Conservation (phyloP, 2,329 filamentous ascomycete species). For the Byssoonygena ceratinophila region DNA sequence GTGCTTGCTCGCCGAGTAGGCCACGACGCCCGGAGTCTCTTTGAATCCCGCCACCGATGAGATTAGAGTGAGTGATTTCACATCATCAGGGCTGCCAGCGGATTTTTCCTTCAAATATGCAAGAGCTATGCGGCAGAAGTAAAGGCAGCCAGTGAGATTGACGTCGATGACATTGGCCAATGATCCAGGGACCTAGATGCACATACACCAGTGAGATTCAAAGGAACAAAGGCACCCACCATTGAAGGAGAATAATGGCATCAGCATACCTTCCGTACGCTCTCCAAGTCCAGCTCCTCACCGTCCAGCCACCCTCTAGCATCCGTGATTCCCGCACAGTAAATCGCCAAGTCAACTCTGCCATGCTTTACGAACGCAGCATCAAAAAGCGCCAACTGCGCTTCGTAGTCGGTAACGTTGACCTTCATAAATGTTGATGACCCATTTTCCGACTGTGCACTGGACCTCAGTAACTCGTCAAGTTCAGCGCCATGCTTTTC, state of each 20-base stretch:
- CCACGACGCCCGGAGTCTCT: constrained; percentile 38
- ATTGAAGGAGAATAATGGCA: not conserved
- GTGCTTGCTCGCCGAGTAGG: constrained; percentile 43
- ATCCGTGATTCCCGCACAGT: constrained; percentile 40
- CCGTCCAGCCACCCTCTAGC: constrained; percentile 39
- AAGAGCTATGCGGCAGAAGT: constrained; percentile 41
- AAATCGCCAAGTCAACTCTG: constrained; percentile 41
- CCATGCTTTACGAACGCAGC: constrained; percentile 37
- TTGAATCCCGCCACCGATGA: constrained; percentile 42
- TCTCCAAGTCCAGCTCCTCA: constrained; percentile 32
- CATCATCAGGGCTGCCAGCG: constrained; percentile 16
- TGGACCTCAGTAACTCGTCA: constrained; percentile 15
- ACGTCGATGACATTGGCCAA: constrained; percentile 37
- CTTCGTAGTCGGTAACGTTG: constrained; percentile 40
- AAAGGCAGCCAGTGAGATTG: constrained; percentile 40
- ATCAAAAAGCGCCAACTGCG: constrained; percentile 40
- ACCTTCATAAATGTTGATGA: constrained; percentile 32
- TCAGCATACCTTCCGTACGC: constrained; percentile 31
- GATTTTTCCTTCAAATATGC: constrained; percentile 35
- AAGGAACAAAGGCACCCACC: not conserved
- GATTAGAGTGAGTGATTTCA: constrained; percentile 37
- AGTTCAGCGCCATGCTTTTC: constrained; percentile 24
- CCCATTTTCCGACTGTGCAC: constrained; percentile 18
- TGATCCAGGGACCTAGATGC: constrained; percentile 16
- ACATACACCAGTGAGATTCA: constrained; percentile 18